These are phyloP conservation scores for Massariosphaeria phaeospora DNA, from an alignment of 495 filamentous ascomycete species.

Conservation along the genomic window DNA sequence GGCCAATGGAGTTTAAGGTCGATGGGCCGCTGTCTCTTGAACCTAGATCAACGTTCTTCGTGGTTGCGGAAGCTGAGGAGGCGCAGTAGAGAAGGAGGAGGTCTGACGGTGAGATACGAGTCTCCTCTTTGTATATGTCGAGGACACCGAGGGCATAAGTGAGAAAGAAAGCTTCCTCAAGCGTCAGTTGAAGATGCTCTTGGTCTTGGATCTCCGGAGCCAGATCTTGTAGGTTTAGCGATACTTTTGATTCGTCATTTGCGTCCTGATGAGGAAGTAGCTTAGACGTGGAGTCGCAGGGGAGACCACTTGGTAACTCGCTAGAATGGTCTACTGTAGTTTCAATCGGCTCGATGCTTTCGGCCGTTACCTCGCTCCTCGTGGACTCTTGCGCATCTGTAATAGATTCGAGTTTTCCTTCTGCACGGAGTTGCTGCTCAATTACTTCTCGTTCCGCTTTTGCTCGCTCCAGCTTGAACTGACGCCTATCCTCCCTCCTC, in stretches of 20 bases:
- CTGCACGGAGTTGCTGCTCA: conserved; percentile 42
- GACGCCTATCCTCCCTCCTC: conserved; percentile 71
- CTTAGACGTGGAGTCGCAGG: not conserved
- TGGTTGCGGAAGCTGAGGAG: conserved; percentile 40
- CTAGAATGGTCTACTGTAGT: not conserved
- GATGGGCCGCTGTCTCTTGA: no score
- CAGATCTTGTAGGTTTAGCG: not conserved
- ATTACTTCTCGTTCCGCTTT: conserved; percentile 73
- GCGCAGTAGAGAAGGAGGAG: conserved; percentile 39
- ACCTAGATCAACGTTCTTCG: conserved; percentile 37
- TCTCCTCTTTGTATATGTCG: conserved; percentile 54
- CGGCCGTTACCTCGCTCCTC: not conserved
- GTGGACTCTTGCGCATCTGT: not conserved
- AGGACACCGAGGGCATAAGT: conserved; percentile 77
- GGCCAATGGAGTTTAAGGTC: conserved; percentile 26
- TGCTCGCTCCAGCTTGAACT: conserved; percentile 87
- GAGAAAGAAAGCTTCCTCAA: conserved; percentile 92
- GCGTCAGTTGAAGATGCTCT: conserved; percentile 85
- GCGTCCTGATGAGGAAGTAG: no score
- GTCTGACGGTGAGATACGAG: conserved; percentile 30
- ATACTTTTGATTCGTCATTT: not conserved
- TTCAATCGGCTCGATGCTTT: not conserved
- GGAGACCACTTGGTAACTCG: not conserved
- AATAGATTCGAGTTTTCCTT: not conserved
- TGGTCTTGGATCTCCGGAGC: conserved; percentile 54